A percentile compares a stretch with the other conserved stretches of the same genome.
phyloP scores from a whole-genome alignment of 2,329 filamentous ascomycete genomes.

The Alternaria triticina region DNA sequence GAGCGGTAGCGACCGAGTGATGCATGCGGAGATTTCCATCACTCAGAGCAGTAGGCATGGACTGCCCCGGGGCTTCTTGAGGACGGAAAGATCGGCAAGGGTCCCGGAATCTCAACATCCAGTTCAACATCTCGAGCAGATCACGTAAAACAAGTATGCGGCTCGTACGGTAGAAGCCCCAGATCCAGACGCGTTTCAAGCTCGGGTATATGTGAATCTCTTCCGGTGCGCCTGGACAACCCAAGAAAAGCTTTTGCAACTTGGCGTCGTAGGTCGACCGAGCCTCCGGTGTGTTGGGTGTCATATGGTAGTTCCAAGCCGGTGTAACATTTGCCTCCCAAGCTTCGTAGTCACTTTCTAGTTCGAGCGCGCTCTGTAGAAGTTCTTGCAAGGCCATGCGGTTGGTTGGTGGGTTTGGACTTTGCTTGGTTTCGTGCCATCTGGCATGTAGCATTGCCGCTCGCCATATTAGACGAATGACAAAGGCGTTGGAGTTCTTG shows the following conservation, averaged over 20 bases:
- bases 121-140: constrained; percentile 38
- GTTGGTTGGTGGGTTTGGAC: constrained; percentile 16
- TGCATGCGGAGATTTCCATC: constrained; percentile 20
- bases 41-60: constrained; percentile 13
- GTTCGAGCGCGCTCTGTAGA: constrained; percentile 29
- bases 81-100: not conserved
- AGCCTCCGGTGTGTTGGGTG: constrained; percentile 30
- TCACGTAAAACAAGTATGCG: constrained; percentile 38
- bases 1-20: constrained; percentile 24
- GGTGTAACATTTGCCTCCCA: constrained; percentile 32
- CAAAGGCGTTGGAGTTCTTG: constrained; percentile 25
- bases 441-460: constrained; percentile 32
- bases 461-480: constrained; percentile 34
- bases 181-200: constrained; percentile 34
- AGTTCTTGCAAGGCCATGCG: constrained; percentile 29
- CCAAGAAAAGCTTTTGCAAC: constrained; percentile 32
- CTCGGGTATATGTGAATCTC: constrained; percentile 35
- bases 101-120: constrained; percentile 36
- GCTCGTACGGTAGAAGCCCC: constrained; percentile 40
- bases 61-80: constrained; percentile 1
- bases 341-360: constrained; percentile 33
- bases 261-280: constrained; percentile 26
- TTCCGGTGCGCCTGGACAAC: constrained; percentile 29
- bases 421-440: constrained; percentile 37
- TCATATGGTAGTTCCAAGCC: constrained; percentile 26